Evolutionary conservation across 1,284 basidiomycete species (phyloP).

Genomic region (Vanrija sp.): DNA sequence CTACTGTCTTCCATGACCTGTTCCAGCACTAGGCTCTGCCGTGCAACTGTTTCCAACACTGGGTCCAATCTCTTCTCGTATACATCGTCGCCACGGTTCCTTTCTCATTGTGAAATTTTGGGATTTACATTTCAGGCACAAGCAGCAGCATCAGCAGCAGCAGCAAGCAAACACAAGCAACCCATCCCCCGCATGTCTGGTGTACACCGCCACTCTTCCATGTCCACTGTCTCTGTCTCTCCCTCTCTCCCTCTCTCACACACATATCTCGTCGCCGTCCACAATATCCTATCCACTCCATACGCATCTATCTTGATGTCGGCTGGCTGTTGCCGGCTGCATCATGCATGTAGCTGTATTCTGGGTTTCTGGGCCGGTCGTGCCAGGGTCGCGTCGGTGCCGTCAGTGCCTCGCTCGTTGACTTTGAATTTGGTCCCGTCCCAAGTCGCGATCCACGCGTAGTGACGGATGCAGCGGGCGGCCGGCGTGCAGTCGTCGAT

Average conservation of each 20-base stretch:
- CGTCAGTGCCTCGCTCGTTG: not conserved
- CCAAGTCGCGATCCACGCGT: no score
- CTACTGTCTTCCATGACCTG: constrained; percentile 44
- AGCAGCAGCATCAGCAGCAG: not conserved
- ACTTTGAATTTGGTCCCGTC: not conserved
- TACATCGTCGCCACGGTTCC: not conserved
- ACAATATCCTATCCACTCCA: constrained; percentile 1
- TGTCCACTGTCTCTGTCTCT: not conserved
- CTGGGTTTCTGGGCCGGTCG: not conserved
- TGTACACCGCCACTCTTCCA: not conserved
- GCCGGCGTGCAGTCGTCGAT: no score
- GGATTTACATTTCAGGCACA: not conserved
- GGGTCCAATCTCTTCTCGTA: not conserved
- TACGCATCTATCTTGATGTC: constrained; percentile 16
- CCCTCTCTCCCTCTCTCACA: not conserved
- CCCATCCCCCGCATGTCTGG: not conserved
- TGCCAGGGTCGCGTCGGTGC: not conserved
- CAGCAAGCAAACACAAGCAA: not conserved
- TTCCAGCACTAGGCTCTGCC: constrained; percentile 33
- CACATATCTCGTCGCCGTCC: no score
- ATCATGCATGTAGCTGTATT: constrained; percentile 20
- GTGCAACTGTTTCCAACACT: not conserved
- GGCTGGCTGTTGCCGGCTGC: constrained; percentile 3
- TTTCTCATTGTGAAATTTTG: constrained; percentile 1
- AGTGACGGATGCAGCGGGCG: no score